Conservation (phyloP, 768 basidiomycete species). For the Collybia sordida region DNA sequence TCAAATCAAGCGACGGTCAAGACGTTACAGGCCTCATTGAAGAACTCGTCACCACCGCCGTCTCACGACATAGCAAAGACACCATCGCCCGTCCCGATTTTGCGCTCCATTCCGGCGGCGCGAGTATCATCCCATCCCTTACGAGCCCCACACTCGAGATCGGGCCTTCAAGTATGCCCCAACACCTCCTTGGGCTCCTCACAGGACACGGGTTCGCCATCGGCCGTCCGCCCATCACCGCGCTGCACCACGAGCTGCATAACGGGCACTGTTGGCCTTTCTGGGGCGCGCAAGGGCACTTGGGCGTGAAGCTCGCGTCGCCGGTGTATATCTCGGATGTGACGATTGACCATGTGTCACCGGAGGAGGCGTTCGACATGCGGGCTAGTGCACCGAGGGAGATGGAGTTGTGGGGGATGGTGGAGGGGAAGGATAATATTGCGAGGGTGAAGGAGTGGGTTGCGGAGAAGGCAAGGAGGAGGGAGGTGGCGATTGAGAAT, state of each 20-base stretch:
- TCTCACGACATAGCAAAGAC: conserved; percentile 71
- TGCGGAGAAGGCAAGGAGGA: conserved; percentile 37
- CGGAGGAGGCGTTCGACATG: conserved; percentile 80
- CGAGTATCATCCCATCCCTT: conserved; percentile 73
- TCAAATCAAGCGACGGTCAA: conserved; percentile 76
- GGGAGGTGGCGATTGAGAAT: conserved; percentile 29
- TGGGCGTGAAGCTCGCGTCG: conserved; percentile 78
- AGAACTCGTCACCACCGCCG: conserved; percentile 74
- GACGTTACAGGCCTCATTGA: conserved; percentile 69
- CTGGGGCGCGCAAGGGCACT: conserved; percentile 69
- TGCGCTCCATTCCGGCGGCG: conserved; percentile 84
- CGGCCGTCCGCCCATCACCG: conserved; percentile 83
- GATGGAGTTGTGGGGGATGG: conserved; percentile 90
- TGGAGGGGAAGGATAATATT: conserved; percentile 76
- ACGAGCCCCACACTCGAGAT: conserved; percentile 81
- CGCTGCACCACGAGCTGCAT: conserved; percentile 82
- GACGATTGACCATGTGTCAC: conserved; percentile 87
- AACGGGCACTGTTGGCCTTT: conserved; percentile 96
- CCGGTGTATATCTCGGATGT: conserved; percentile 75
- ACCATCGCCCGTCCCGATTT: conserved; percentile 80
- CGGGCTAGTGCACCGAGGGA: conserved; percentile 70
- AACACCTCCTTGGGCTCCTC: conserved; percentile 52
- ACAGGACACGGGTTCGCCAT: conserved; percentile 61
- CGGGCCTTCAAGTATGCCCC: conserved; percentile 46
- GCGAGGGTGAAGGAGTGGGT: conserved; percentile 59